These are phyloP conservation scores for Aspergillus fumigatiaffinis DNA, from an alignment of 2,329 filamentous ascomycete genomes.

Conservation along the genomic window DNA sequence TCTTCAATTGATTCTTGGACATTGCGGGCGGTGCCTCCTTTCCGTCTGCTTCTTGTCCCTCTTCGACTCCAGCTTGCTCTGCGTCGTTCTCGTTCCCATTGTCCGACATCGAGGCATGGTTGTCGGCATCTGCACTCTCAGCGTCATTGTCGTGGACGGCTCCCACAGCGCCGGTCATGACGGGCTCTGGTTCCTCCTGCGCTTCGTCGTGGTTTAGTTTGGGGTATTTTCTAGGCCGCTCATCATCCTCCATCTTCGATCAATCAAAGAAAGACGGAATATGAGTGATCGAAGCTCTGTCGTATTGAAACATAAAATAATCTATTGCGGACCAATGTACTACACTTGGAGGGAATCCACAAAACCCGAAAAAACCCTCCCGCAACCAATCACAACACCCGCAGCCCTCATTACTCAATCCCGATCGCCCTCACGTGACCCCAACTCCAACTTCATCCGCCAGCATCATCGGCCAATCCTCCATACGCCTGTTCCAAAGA, in stretches of 20 bases:
- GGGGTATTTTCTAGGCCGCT: slow-evolving; percentile 52
- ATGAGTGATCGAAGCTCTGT: not conserved
- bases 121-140: slow-evolving; percentile 1
- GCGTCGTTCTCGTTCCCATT: slow-evolving; percentile 4
- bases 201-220: slow-evolving; percentile 45
- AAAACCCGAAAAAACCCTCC: slow-evolving; percentile 4
- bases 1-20: slow-evolving; percentile 86
- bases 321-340: not conserved
- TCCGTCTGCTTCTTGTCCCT: not conserved
- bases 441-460: slow-evolving; percentile 26
- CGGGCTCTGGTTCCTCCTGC: slow-evolving; percentile 21
- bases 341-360: slow-evolving; percentile 14
- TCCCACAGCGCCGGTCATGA: slow-evolving; percentile 29
- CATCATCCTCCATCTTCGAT: slow-evolving; percentile 50
- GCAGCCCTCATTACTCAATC: slow-evolving; percentile 30
- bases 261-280: not conserved
- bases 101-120: not conserved
- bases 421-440: slow-evolving; percentile 21
- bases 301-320: not conserved
- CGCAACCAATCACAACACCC: slow-evolving; percentile 25
- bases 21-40: slow-evolving; percentile 38
- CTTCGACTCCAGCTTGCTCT: not conserved
- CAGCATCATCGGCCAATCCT: slow-evolving; percentile 14
- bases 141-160: slow-evolving; percentile 9
- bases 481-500: not conserved